These are phyloP conservation scores for Fusarium tjaetaba DNA, from an alignment of 2,329 filamentous ascomycete species.

Conservation along the genomic window DNA sequence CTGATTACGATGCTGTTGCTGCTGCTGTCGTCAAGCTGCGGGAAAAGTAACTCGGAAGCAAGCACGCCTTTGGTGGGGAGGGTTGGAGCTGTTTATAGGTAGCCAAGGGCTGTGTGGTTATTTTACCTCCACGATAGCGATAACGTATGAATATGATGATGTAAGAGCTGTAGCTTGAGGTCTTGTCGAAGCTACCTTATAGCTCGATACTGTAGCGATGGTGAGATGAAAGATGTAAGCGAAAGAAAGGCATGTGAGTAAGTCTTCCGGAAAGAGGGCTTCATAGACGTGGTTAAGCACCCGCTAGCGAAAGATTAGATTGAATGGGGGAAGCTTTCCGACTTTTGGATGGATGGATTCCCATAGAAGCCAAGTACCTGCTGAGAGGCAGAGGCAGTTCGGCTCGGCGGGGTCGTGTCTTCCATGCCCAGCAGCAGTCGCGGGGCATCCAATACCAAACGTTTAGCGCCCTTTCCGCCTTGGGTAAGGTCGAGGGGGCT, in stretches of 20 bases:
- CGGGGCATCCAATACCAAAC: constrained; percentile 19
- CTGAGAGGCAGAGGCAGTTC: constrained; percentile 5
- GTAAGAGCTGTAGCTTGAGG: constrained; percentile 23
- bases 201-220: background rate
- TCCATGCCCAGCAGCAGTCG: constrained; percentile 1
- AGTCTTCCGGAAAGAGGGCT: background rate
- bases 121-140: constrained; percentile 10
- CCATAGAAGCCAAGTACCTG: constrained; percentile 19
- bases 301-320: constrained; percentile 12
- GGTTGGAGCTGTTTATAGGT: background rate
- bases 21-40: constrained; percentile 10
- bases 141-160: constrained; percentile 19
- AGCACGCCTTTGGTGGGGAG: constrained; percentile 14
- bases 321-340: constrained; percentile 29
- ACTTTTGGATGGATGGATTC: constrained; percentile 32
- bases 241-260: constrained; percentile 12
- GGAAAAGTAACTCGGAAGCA: constrained; percentile 9
- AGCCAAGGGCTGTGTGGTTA: background rate
- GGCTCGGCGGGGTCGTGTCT: constrained; percentile 20
- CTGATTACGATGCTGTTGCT: background rate
- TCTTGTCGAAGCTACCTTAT: background rate
- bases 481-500: constrained; percentile 8
- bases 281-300: constrained; percentile 13
- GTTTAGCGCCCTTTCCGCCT: constrained; percentile 27
- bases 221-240: background rate